Evolutionary conservation across 1,139 yeast genomes (phyloP), one percentile per base, ranked within the genome.

Genomic region (Diutina mesorugosa): DNA sequence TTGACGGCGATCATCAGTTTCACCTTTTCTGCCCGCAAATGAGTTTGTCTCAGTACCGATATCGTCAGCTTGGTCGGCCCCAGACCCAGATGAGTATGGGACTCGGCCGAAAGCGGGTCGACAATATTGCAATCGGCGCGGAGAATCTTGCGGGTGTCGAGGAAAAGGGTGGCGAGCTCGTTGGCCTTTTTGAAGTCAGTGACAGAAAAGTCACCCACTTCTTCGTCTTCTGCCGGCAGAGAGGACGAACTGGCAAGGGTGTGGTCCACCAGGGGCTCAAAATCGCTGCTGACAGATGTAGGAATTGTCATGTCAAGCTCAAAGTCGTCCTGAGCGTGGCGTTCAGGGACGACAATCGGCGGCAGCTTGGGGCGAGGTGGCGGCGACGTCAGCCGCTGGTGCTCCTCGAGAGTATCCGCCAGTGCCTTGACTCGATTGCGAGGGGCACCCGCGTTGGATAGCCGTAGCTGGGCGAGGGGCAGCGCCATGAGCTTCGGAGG

Each of bases 11-110:
- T 59, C 68, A 77, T 74, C 6, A 79, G 69, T 59, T 76, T 76
- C 21, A 82, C 84, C 59, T 77, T 74, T 57, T 79, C 81, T 0
- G 84, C 86, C 52, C 87, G 65, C 12, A 76, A 63, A 58, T 46
- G 58, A 54, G 47, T 63, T 56, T 3, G 63, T 62, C 12, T 59
- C 57, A 6, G 56, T 57, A 3, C 66, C 62, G 14, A 61, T 61
- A 21, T 58, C 50, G 38, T 53, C 47, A 28, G 45, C 52, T 46
- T 59, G 57, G 52, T 46, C 56, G 6, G 57, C 47, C 28, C 57
- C 61, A 55, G 58, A 45, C 56, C 47, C 8, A 56, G 57, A 35
- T 60, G 61, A 45, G 46, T 5, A 47, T 52, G 38, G 45, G 54
- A 26, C 14, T 64, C 55, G 46, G 66, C 62, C 18, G 60, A 58